These are phyloP conservation scores for Aspergillus biplanus DNA, from an alignment of 495 filamentous ascomycete genomes.

Conservation along the genomic window DNA sequence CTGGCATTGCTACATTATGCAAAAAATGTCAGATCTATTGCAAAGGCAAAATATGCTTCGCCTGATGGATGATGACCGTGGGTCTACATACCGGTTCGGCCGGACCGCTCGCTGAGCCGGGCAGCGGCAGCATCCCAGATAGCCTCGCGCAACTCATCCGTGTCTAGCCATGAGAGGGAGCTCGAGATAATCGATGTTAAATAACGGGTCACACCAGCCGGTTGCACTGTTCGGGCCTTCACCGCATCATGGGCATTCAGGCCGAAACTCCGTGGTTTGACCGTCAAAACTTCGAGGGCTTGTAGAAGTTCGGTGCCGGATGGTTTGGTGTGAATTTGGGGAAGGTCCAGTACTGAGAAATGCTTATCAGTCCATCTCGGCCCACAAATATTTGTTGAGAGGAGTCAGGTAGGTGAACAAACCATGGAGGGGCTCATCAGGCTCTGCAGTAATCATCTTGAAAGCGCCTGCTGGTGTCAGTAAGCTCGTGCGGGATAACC, in stretches of 20 bases:
- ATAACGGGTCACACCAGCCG: constrained; percentile 57
- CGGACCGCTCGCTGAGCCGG: constrained; percentile 81
- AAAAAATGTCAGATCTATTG: no score
- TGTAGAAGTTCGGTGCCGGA: constrained; percentile 49
- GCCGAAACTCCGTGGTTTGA: constrained; percentile 45
- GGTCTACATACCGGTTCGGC: constrained; percentile 57
- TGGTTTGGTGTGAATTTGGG: constrained; percentile 55
- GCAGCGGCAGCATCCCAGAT: constrained; percentile 80
- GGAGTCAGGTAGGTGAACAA: constrained; percentile 24
- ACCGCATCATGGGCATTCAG: constrained; percentile 33
- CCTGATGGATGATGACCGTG: neutral
- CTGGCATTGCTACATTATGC: constrained; percentile 65
- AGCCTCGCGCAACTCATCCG: constrained; percentile 69
- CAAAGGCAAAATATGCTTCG: no score
- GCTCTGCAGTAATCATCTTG: constrained; percentile 45
- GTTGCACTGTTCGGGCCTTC: constrained; percentile 39
- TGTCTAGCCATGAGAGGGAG: constrained; percentile 71
- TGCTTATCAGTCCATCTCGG: constrained; percentile 47
- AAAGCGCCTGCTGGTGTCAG: constrained; percentile 16
- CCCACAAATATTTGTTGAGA: constrained; percentile 19
- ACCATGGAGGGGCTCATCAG: constrained; percentile 52
- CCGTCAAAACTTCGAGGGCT: constrained; percentile 45
- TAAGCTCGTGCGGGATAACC: constrained; percentile 9
- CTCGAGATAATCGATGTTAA: constrained; percentile 78
- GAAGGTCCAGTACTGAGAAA: constrained; percentile 55